Percentiles rank a stretch among this genome's conserved stretches.
Evolutionary conservation across 176 grass and related monocot genomes (phyloP).

Genomic region (Cocos nucifera): DNA sequence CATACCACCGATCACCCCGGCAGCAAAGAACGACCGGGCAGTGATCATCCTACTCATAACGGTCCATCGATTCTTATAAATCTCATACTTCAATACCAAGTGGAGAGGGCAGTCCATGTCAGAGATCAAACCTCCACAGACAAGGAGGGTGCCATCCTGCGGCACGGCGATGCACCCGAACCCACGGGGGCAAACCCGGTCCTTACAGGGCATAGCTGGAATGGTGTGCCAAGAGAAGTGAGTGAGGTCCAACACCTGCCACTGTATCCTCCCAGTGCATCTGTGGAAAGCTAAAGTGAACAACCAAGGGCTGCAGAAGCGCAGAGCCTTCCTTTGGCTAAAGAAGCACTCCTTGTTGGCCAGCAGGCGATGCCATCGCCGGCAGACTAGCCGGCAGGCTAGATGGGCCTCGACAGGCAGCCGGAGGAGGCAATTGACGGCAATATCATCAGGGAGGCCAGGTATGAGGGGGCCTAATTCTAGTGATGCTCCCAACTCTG

Average conservation of each 20-base stretch:
- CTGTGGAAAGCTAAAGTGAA: conserved; percentile 88
- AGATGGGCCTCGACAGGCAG: conserved; percentile 46
- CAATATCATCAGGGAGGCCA: conserved; percentile 74
- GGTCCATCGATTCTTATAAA: conserved; percentile 56
- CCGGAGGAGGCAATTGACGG: conserved; percentile 75
- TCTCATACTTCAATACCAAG: conserved; percentile 71
- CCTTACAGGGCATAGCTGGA: conserved; percentile 84
- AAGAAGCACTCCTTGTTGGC: conserved; percentile 60
- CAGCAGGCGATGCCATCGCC: conserved; percentile 61
- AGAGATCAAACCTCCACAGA: conserved; percentile 80
- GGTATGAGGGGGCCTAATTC: conserved; percentile 52
- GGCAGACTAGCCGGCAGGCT: conserved; percentile 66
- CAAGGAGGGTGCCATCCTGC: conserved; percentile 40
- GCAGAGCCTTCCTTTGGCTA: conserved; percentile 35
- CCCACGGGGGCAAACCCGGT: conserved; percentile 65
- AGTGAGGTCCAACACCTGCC: conserved; percentile 76
- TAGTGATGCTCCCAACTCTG: conserved; percentile 1
- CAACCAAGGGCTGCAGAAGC: conserved; percentile 42
- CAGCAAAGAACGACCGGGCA: conserved; percentile 74
- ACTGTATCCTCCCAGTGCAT: conserved; percentile 91
- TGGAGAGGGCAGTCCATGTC: conserved; percentile 95
- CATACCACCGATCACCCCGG: conserved; percentile 53
- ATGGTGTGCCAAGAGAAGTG: conserved; percentile 69
- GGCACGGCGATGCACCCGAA: conserved; percentile 68
- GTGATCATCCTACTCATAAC: conserved; percentile 67